Percentiles rank a stretch among this genome's conserved stretches.
Conservation (phyloP, 2,329 filamentous ascomycete species). For the Dothiorella sarmentorum region DNA sequence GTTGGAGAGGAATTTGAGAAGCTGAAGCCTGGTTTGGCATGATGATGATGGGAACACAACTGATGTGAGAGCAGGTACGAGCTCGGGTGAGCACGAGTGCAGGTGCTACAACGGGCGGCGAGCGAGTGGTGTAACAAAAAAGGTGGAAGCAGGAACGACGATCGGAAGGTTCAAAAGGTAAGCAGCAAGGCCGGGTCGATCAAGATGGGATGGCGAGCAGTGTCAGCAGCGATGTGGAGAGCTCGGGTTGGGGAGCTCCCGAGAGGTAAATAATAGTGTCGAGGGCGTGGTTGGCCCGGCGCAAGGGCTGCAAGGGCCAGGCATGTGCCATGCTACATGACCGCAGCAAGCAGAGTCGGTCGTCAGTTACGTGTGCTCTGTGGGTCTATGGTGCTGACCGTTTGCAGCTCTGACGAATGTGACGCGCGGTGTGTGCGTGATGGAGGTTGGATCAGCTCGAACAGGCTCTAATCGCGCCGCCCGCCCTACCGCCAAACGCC, state of each 20-base stretch:
- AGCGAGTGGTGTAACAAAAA: not conserved
- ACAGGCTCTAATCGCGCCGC: not conserved
- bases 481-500: not conserved
- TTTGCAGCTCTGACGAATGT: conserved; percentile 13
- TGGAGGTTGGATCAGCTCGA: not conserved
- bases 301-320: conserved; percentile 1
- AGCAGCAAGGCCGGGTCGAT: not conserved
- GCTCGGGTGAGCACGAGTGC: not conserved
- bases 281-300: not conserved
- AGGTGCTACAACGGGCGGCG: not conserved
- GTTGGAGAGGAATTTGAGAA: conserved; percentile 3
- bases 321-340: not conserved
- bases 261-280: not conserved
- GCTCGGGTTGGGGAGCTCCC: not conserved
- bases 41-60: too few species aligned
- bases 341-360: not conserved
- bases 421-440: conserved; percentile 12
- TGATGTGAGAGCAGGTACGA: not conserved
- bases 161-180: not conserved
- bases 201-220: not conserved
- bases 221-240: not conserved
- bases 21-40: not conserved
- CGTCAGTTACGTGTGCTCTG: conserved; percentile 5
- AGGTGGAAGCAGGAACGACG: not conserved
- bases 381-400: conserved; percentile 2